A percentile compares a stretch with the other conserved stretches of the same genome.
Conservation (phyloP, 148 eudicot genomes). For the Cornus controversa region DNA sequence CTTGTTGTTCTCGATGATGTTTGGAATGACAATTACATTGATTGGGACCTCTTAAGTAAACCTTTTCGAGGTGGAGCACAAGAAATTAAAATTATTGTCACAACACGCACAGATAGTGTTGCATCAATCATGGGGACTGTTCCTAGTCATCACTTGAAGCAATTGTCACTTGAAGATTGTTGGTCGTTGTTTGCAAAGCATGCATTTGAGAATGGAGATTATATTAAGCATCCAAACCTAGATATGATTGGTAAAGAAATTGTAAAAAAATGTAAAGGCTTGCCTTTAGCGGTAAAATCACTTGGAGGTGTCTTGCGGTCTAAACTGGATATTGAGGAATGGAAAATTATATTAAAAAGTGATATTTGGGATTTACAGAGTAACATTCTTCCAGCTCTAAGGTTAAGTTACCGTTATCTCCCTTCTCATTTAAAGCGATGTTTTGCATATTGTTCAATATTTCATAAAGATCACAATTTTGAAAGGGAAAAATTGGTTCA, state of each 20-base stretch:
- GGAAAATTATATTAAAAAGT: neutral
- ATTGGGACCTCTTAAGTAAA: neutral
- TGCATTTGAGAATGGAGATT: neutral
- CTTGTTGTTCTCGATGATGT: constrained; percentile 23
- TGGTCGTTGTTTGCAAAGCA: neutral
- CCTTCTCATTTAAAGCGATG: constrained; percentile 22
- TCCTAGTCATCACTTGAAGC: neutral
- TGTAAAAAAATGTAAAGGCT: constrained; percentile 20
- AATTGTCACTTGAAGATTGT: neutral
- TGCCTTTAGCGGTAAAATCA: constrained; percentile 30
- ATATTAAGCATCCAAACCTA: neutral
- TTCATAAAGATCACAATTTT: constrained; percentile 23
- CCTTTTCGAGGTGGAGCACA: constrained; percentile 7
- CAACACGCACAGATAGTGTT: constrained; percentile 10
- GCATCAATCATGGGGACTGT: constrained; percentile 10
- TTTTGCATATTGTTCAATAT: constrained; percentile 28
- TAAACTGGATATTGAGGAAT: constrained; percentile 1
- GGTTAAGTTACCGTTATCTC: constrained; percentile 24
- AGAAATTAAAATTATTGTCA: constrained; percentile 24
- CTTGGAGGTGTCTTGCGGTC: constrained; percentile 21
- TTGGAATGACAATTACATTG: constrained; percentile 12
- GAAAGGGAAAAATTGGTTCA: constrained; percentile 15
- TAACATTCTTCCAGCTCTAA: constrained; percentile 13
- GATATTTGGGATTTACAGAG: too few species aligned
- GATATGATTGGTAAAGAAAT: constrained; percentile 10